Base-by-base conservation (phyloP, 345 rosid species). In the Raphanus raphanistrum region DNA sequence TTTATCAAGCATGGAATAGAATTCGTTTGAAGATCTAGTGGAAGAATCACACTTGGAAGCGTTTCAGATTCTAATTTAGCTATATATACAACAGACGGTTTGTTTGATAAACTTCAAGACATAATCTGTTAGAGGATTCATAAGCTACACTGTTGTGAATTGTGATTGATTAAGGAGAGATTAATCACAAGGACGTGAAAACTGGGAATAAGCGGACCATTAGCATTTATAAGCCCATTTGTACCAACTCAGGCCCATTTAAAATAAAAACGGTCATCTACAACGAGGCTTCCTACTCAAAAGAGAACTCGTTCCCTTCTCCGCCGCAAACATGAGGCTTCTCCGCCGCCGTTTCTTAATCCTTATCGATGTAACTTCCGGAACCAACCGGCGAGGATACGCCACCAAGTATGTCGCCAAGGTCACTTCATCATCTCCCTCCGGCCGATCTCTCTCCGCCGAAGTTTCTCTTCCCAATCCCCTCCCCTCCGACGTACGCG, bases 391-490 rank as follows among this genome's bases (percentile, higher is more conserved):
- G 68, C 93, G 98, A 43, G 64, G 71, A 66, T 93, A 81, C 57
- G 89, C 89, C 15, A 92, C 98, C 43, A 90, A 86, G 57, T 94
- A 88, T 77, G 81, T 88, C 1, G 97, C 93, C 48, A 92, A 85
- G 72, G 84, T 94, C 10, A 90, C 90, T 60, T 94, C 98, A 60
- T 73, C 90, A 6, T 90, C 95, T 67, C 80, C 93, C 7, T 81
- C 90, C 13, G 98, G 98, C 21, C 84, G 92, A n/a, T 79, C 84
- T 9, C 83, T 94, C 59, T 89, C 91, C 5, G 97, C 92, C 32
- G 95, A 90, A 82, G 97, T 92, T 17, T 76, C 85, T 32, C 82
- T 83, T 3, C 86, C 88, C 1, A 84, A 81, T 8, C 86, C 86
- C 0, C 83, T 86, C 25, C 90, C 92, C 13, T 11, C 82, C 79